A percentile compares a stretch with the other conserved stretches of the same genome.
Evolutionary conservation across 495 filamentous ascomycete species (phyloP).

Genomic region (Xeromyces bisporus): DNA sequence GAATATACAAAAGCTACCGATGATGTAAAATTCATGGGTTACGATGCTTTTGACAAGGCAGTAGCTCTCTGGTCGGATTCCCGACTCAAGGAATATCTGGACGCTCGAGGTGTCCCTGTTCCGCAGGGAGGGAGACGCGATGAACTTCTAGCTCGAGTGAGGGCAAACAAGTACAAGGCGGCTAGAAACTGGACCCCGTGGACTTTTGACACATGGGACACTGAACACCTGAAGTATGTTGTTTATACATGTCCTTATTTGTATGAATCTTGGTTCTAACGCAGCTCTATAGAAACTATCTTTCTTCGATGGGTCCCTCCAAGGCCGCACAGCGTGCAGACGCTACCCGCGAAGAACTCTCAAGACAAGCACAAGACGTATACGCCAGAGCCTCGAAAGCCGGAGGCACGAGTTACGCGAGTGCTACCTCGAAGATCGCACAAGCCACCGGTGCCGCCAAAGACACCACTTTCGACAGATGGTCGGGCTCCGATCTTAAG

Average conservation of each 20-base stretch:
- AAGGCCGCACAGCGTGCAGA: conserved; percentile 48
- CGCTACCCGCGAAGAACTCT: conserved; percentile 54
- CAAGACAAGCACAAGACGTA: conserved; percentile 52
- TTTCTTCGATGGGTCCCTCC: conserved; percentile 43
- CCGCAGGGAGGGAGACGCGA: conserved; percentile 63
- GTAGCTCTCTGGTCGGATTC: conserved; percentile 53
- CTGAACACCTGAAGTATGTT: conserved; percentile 53
- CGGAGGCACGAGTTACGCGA: conserved; percentile 52
- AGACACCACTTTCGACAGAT: conserved; percentile 56
- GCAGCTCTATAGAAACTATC: conserved; percentile 37
- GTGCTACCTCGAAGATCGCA: conserved; percentile 55
- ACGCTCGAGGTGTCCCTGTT: conserved; percentile 42
- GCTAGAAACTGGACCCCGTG: conserved; percentile 55
- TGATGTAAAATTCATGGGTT: conserved; percentile 41
- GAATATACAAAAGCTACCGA: conserved; percentile 62
- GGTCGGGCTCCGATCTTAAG: conserved; percentile 71
- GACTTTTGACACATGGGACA: conserved; percentile 73
- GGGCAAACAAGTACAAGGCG: conserved; percentile 55
- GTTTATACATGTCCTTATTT: conserved; percentile 1
- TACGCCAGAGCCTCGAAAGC: conserved; percentile 53
- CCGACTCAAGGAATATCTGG: conserved; percentile 55
- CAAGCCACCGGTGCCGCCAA: conserved; percentile 53
- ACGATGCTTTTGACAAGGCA: conserved; percentile 49
- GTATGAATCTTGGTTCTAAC: conserved; percentile 2
- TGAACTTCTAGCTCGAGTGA: conserved; percentile 61